Evolutionary conservation across 1,284 basidiomycete species (phyloP).

Genomic region (Naganishia albida): DNA sequence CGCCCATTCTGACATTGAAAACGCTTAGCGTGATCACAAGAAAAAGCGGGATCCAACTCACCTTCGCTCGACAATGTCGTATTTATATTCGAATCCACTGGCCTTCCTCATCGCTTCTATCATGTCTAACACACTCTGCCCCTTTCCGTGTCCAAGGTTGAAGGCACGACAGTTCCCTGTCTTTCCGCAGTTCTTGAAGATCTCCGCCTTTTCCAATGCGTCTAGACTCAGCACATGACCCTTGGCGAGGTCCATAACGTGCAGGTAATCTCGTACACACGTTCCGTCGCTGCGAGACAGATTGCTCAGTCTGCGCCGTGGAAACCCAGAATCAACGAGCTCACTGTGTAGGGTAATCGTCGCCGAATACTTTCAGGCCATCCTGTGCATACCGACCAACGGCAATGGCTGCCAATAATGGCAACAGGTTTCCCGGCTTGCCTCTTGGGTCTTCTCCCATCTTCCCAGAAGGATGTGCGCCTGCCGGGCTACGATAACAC

Average conservation of each 20-base stretch:
- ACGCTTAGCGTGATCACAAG: constrained; percentile 5
- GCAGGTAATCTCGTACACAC: constrained; percentile 96
- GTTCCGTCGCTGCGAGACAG: constrained; percentile 71
- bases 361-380: constrained; percentile 89
- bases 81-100: constrained; percentile 83
- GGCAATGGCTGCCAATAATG: constrained; percentile 93
- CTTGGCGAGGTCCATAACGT: constrained; percentile 90
- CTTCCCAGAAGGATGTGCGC: constrained; percentile 90
- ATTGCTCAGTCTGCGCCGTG: neutral
- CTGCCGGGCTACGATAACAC: constrained; percentile 77
- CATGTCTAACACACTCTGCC: constrained; percentile 91
- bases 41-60: constrained; percentile 53
- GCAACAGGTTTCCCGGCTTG: constrained; percentile 91
- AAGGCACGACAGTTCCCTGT: constrained; percentile 78
- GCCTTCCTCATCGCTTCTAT: constrained; percentile 93
- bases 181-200: constrained; percentile 51
- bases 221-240: constrained; percentile 93
- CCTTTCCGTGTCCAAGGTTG: constrained; percentile 92
- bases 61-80: constrained; percentile 86
- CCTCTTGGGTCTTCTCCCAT: constrained; percentile 97
- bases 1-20: constrained; percentile 68
- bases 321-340: constrained; percentile 41
- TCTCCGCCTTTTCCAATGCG: constrained; percentile 58
- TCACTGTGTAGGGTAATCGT: constrained; percentile 93
- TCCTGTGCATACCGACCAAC: constrained; percentile 80